Base-by-base conservation (phyloP, 2,329 filamentous ascomycete genomes). In the Botryotinia convoluta region DNA sequence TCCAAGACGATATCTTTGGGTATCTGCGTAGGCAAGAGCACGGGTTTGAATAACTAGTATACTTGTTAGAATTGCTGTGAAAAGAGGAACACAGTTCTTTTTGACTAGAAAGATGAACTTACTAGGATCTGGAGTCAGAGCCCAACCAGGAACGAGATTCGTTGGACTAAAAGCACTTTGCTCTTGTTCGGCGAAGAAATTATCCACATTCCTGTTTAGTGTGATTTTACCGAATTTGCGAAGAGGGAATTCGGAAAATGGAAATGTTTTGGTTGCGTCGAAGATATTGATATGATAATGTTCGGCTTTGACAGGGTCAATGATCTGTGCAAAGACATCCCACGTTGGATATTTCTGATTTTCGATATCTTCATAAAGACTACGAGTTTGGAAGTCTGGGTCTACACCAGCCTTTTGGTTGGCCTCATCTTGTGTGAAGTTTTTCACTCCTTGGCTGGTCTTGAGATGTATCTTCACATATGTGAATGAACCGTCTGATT, bases 91-190 rank as follows among this genome's bases (percentile, higher is more conserved):
- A 26, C 20, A 32, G 9, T 26, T 22, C 1, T 32, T 45, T 4
- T 29, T 51, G 29, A 51, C 12, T 48, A n/a, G 35, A 42, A 42
- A 9, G 26, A 18, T 44, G 1, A 35, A 60, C 51, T 69, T 60
- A 69, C 37, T 69, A 32, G 54, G 67, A 26, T 69, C 67, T 22
- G 51, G 51, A 32, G 51, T 59, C 0, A 42, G 8, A 59, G 67
- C 51, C 48, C 48, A 63, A 1, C 90, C 90, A 2, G 90, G 90
- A 1, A 88, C 85, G 81, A 92, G 82, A 79, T 92, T 89, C 1
- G 89, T 85, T 39, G 90, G 90, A 77, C 86, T 89, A 85, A 92
- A 92, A 1, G 89, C 88, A 26, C 87, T 85, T 79, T 92, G 90
- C 83, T 93, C 91, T 69, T 92, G 90, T 77, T 91, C 88, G 70